phyloP scores from a whole-genome alignment of 2,329 filamentous ascomycete species.

The Ceratocystis lukuohia region DNA sequence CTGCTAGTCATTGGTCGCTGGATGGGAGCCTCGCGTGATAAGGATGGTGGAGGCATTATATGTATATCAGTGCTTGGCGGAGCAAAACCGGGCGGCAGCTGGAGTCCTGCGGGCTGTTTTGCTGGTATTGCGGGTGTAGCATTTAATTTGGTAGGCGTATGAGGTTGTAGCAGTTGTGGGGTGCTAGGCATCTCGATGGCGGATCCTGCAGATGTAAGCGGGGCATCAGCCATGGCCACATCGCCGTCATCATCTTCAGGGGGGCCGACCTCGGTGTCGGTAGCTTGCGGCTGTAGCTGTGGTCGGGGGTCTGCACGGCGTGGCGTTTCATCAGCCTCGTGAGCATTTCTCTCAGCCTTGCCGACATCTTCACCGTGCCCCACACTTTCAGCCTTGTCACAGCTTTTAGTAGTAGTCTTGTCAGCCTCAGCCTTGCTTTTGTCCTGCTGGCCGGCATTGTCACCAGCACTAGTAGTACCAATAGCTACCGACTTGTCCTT shows the following conservation, averaged over 20 bases:
- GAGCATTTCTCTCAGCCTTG: background rate
- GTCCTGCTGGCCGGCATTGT: background rate
- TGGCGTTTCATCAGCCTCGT: background rate
- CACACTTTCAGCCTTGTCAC: background rate
- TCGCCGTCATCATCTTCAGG: constrained; percentile 12
- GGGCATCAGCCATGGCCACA: constrained; percentile 9
- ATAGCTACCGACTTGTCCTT: constrained; percentile 23
- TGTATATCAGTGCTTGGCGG: constrained; percentile 9
- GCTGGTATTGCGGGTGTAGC: background rate
- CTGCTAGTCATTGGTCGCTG: constrained; percentile 18
- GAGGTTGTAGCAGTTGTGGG: background rate
- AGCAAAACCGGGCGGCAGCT: constrained; percentile 18
- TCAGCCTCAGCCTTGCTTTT: background rate
- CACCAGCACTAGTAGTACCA: constrained; percentile 10
- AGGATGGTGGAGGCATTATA: constrained; percentile 16
- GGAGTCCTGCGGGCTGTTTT: constrained; percentile 5
- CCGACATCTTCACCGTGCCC: background rate
- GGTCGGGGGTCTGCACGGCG: background rate
- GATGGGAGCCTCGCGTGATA: background rate
- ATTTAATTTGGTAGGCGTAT: background rate
- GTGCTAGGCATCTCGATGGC: background rate
- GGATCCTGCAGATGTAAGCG: background rate
- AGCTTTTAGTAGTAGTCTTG: background rate
- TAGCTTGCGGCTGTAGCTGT: background rate
- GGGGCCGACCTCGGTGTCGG: background rate